Evolutionary conservation across 2,329 filamentous ascomycete species (phyloP).

Genomic region (Colletotrichum phormii): DNA sequence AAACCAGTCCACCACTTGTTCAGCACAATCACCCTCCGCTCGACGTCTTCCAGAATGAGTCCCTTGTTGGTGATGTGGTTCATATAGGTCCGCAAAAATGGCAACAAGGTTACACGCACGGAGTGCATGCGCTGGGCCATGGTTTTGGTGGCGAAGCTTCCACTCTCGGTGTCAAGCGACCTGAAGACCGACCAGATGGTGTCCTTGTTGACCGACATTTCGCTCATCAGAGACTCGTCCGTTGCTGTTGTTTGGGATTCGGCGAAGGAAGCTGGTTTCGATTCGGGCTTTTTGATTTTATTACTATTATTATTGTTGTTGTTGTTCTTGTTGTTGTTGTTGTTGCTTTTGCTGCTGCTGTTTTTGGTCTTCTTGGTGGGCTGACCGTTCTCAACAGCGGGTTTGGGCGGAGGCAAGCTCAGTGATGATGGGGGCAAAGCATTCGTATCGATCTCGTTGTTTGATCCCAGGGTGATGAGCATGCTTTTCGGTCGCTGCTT

Average conservation of each 20-base stretch:
- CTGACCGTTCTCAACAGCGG: conserved; percentile 22
- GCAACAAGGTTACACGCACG: conserved; percentile 77
- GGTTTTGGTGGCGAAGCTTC: conserved; percentile 76
- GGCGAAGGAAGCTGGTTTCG: conserved; percentile 49
- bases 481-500: conserved; percentile 59
- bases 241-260: conserved; percentile 53
- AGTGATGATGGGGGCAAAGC: conserved; percentile 58
- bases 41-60: conserved; percentile 83
- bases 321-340: neutral
- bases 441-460: conserved; percentile 52
- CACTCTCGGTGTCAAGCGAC: conserved; percentile 61
- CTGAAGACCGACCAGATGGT: conserved; percentile 68
- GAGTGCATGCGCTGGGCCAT: conserved; percentile 80
- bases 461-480: conserved; percentile 52
- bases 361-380: conserved; percentile 10
- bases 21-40: conserved; percentile 81
- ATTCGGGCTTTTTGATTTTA: conserved; percentile 5
- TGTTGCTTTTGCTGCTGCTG: conserved; percentile 2
- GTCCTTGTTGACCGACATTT: conserved; percentile 60
- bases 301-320: neutral
- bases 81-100: conserved; percentile 80
- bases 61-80: conserved; percentile 72
- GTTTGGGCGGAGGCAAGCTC: conserved; percentile 56
- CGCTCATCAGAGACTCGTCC: conserved; percentile 58
- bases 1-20: conserved; percentile 93